Evolutionary conservation across 2,329 filamentous ascomycete genomes (phyloP), one percentile per base, ranked within the genome.

Genomic region (Alternaria burnsii): DNA sequence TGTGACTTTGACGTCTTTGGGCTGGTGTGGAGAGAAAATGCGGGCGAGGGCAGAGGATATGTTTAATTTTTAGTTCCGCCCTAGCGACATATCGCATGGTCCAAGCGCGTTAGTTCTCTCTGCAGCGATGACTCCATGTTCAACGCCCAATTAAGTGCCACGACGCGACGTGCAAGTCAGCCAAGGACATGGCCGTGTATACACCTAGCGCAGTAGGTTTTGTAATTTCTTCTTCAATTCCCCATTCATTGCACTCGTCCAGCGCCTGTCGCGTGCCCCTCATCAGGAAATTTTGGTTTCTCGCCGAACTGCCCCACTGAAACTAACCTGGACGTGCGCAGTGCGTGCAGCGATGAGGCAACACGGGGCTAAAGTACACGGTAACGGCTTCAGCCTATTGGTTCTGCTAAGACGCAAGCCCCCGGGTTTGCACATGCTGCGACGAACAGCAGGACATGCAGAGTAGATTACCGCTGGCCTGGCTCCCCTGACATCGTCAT

Each of bases 1-100:
- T 72, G 71, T 61, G 78, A 80, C 77, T 80, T 79, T 72, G 75
- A 75, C 76, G 77, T 79, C 78, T 79, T 64, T 69, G 68, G 70
- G 67, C 63, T 65, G 69, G 68, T 71, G 67, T 63, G 69, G 67
- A 67, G 74, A 71, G 74, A 67, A 71, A 69, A 67, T 67, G 69
- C 61, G 68, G 70, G 67, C 61, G 66, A 56, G 64, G 59, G 62
- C 63, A 67, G 65, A 69, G 66, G 62, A 68, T 67, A 68, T 71
- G 58, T 60, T 56, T 47, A 67, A 68, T 65, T 64, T 68, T 68
- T 67, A 65, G 68, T 69, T 64, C 55, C 58, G 62, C 62, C 67
- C 66, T 67, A 67, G 65, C 65, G 67, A 56, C 66, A 66, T 63
- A 55, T 65, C 61, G 61, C 65, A 64, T 69, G 60, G 42, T 44